phyloP scores from a whole-genome alignment of 441 rosid species.

The Melastoma candidum region DNA sequence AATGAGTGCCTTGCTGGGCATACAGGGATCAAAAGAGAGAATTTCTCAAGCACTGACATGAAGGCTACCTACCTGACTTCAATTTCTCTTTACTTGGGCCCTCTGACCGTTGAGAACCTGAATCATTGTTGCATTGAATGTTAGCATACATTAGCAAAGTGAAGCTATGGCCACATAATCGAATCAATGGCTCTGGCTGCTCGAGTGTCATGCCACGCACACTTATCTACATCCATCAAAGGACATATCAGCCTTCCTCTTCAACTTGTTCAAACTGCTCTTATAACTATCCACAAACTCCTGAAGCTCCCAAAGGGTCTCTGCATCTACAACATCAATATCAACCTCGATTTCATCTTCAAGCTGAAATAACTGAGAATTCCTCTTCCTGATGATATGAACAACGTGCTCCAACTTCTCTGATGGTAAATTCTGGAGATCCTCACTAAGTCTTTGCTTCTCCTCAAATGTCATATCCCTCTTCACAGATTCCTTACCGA shows the following conservation, averaged over 20 bases:
- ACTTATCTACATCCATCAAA: too few relatives aligned
- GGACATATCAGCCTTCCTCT: conserved; percentile 66
- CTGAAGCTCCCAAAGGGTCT: conserved; percentile 98
- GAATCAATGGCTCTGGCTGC: too few relatives aligned
- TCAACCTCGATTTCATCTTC: conserved; percentile 98
- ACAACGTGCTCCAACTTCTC: conserved; percentile 90
- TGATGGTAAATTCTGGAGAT: conserved; percentile 76
- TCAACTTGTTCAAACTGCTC: conserved; percentile 87
- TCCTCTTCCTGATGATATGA: conserved; percentile 86
- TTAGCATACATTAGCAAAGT: too few relatives aligned
- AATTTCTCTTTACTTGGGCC: too few relatives aligned
- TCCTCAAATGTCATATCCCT: conserved; percentile 98
- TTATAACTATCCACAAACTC: conserved; percentile 89
- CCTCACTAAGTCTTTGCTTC: conserved; percentile 91
- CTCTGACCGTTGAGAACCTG: too few relatives aligned
- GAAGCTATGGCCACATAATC: too few relatives aligned
- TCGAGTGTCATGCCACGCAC: too few relatives aligned
- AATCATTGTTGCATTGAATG: too few relatives aligned
- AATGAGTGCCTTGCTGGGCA: too few relatives aligned
- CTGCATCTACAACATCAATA: conserved; percentile 94
- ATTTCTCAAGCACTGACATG: too few relatives aligned
- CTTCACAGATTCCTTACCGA: conserved; percentile 90
- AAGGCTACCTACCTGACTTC: too few relatives aligned
- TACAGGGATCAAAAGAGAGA: too few relatives aligned
- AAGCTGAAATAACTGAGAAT: conserved; percentile 58